Evolutionary conservation across 306 rosid species (phyloP).

Genomic region (Medicago truncatula): MtrunA17r5.0-ANR NC_053044.1:36508501-36509000

Average conservation of each 20-base stretch:
- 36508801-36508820: slow-evolving; percentile 2
- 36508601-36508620: neutral
- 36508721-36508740: too few species aligned
- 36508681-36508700: neutral
- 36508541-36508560: too few species aligned
- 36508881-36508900: neutral
- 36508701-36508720: neutral
- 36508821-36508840: too few species aligned
- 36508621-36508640: too few species aligned
- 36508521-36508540: too few species aligned
- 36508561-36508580: neutral
- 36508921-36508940: neutral
- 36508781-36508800: slow-evolving; percentile 20
- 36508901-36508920: slow-evolving; percentile 38
- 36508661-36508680: neutral
- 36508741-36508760: neutral
- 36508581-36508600: neutral
- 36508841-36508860: neutral
- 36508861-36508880: slow-evolving; percentile 16
- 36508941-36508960: neutral
- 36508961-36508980: slow-evolving; percentile 11
- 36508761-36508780: slow-evolving; percentile 26
- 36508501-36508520: slow-evolving; percentile 1
- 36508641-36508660: too few species aligned
- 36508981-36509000: slow-evolving; percentile 40